Evolutionary conservation across 768 basidiomycete species (phyloP), one percentile per base, ranked within the genome.

Genomic region (Trametes cinnabarina): DNA sequence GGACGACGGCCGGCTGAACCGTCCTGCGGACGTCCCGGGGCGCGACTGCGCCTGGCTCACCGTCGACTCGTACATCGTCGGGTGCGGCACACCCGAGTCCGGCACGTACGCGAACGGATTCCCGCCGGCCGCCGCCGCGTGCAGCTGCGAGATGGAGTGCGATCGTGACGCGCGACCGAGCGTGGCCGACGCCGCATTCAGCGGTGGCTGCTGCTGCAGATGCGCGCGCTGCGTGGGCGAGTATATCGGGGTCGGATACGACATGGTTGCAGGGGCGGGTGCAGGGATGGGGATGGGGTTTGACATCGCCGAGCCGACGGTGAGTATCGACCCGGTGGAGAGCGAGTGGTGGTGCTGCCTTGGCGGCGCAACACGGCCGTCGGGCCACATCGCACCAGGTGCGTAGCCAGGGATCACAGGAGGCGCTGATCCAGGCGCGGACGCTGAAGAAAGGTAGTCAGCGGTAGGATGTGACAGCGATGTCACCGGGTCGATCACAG

Each of bases 41-140:
- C 66, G 64, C 44, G 69, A 67, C 60, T 51, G 69, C 60, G 6
- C 15, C 32, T 35, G 47, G 28, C 54, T 46, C 63, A 57, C 28
- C 40, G 47, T 61, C 28, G 64, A 57, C 59, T 68, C 66, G 41
- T 68, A 65, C 48, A 64, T 65, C 28, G 67, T 60, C 12, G 61
- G 55, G 35, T 66, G 60, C 49, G 59, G 43, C 26, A 63, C 61
- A 7, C 54, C 54, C 30, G 30, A 32, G 35, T 62, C 61, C 39
- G 65, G 64, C 46, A 70, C 63, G 46, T 66, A 71, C 20, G 70
- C 69, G 47, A 71, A 72, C n/a, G 71, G 66, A 19, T 67, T 65
- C 43, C 63, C 40, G n/a, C 37, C 17, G 10, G 37, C 37, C 37
- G 37, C 37, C 5, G 23, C 44, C 12, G 44, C 44, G 28, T 64